Conservation (phyloP, 306 rosid species). For the Gastrolobium bilobum region DNA sequence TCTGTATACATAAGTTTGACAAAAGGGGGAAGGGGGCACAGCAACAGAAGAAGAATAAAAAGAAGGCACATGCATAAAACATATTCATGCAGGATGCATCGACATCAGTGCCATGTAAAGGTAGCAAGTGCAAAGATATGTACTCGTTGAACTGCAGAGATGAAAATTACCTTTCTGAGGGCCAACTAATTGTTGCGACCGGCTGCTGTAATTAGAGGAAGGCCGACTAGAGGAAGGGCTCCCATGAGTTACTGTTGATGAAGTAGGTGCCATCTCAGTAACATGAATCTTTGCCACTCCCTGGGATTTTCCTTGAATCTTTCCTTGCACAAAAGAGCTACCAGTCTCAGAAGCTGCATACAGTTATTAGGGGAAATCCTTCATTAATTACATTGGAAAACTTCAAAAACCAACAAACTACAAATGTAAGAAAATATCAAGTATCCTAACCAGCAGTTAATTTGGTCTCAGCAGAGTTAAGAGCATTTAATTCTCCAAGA, state of each 20-base stretch:
- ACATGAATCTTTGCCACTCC: slow-evolving; percentile 66
- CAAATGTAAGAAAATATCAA: slow-evolving; percentile 30
- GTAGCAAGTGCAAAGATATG: background rate
- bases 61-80: background rate
- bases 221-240: slow-evolving; percentile 71
- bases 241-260: slow-evolving; percentile 62
- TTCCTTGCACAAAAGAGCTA: slow-evolving; percentile 65
- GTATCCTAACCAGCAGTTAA: slow-evolving; percentile 63
- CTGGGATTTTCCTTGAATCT: slow-evolving; percentile 64
- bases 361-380: slow-evolving; percentile 22
- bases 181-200: slow-evolving; percentile 72
- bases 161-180: slow-evolving; percentile 75
- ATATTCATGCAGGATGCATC: slow-evolving; percentile 11
- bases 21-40: background rate
- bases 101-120: slow-evolving; percentile 7
- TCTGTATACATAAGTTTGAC: background rate
- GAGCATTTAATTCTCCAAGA: slow-evolving; percentile 63
- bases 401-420: slow-evolving; percentile 37
- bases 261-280: slow-evolving; percentile 60
- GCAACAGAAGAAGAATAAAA: slow-evolving; percentile 36
- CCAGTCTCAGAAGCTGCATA: slow-evolving; percentile 67
- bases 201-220: slow-evolving; percentile 74
- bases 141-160: slow-evolving; percentile 11
- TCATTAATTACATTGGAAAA: slow-evolving; percentile 42
- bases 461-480: slow-evolving; percentile 56